Conservation (phyloP, 2,329 filamentous ascomycete species). For the Aspergillus brunneoviolaceus region DNA sequence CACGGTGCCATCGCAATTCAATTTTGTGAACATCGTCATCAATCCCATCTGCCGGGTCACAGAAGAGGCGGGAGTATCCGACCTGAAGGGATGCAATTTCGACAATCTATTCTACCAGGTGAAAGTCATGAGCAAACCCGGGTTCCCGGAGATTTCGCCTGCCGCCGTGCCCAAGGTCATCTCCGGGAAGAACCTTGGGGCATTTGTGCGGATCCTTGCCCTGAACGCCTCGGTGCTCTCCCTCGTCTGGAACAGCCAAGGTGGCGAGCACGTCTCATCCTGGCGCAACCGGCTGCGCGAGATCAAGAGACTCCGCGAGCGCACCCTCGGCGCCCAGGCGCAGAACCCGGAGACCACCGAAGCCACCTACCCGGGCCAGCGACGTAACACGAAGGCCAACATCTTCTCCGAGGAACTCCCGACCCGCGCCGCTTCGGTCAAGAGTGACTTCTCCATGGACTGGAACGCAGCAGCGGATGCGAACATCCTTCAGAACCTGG, state of each 20-base stretch:
- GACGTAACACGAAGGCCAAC: slow-evolving; percentile 40
- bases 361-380: slow-evolving; percentile 34
- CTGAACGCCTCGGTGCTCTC: slow-evolving; percentile 94
- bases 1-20: slow-evolving; percentile 92
- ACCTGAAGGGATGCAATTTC: slow-evolving; percentile 30
- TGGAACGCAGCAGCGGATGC: slow-evolving; percentile 39
- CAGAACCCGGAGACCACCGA: slow-evolving; percentile 31
- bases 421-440: slow-evolving; percentile 32
- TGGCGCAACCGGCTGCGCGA: slow-evolving; percentile 86
- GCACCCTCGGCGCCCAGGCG: slow-evolving; percentile 33
- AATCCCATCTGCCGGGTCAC: slow-evolving; percentile 64
- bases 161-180: slow-evolving; percentile 88
- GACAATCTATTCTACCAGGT: slow-evolving; percentile 74
- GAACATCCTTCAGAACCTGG: slow-evolving; percentile 41
- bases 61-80: slow-evolving; percentile 38
- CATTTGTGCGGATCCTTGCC: slow-evolving; percentile 83
- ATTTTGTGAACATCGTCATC: slow-evolving; percentile 95
- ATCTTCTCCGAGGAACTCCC: slow-evolving; percentile 37
- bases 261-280: slow-evolving; percentile 79
- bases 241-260: slow-evolving; percentile 74
- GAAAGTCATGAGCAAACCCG: slow-evolving; percentile 81
- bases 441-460: slow-evolving; percentile 36
- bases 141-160: slow-evolving; percentile 88
- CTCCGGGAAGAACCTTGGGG: slow-evolving; percentile 75
- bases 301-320: slow-evolving; percentile 76